Percentiles rank a stretch among this genome's conserved stretches.
Evolutionary conservation across 352 stramenopile species (phyloP).

Genomic region (Phytopythium vexans): DNA sequence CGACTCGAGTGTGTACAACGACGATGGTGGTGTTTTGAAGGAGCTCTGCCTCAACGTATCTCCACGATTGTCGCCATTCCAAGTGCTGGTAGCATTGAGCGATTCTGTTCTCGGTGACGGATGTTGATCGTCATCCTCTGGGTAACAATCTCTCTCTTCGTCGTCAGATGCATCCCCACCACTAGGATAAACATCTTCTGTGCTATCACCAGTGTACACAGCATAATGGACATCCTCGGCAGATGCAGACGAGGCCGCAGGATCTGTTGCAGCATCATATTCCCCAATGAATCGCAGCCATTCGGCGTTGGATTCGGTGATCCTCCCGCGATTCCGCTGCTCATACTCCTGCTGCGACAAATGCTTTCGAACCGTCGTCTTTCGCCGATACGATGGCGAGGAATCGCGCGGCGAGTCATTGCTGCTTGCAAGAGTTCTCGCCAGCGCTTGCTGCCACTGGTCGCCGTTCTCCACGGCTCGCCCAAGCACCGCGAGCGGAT

Average conservation of each 20-base stretch:
- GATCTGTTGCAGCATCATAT: no score
- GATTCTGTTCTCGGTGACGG: background rate
- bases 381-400: slow-evolving; percentile 12
- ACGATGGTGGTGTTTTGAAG: background rate
- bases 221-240: background rate
- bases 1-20: background rate
- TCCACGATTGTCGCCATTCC: no score
- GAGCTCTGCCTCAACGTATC: no score
- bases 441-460: no score
- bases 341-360: slow-evolving; percentile 30
- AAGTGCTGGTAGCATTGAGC: no score
- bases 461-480: no score
- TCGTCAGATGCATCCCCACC: slow-evolving; percentile 20
- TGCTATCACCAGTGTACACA: slow-evolving; percentile 19
- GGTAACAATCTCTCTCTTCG: slow-evolving; percentile 2
- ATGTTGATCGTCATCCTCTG: background rate
- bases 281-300: background rate
- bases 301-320: background rate
- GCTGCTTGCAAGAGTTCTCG: no score
- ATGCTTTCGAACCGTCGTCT: slow-evolving; percentile 37
- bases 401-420: background rate
- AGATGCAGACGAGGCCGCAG: no score
- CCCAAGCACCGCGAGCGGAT: no score
- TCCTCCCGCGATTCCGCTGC: slow-evolving; percentile 4
- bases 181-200: slow-evolving; percentile 21